Evolutionary conservation across 1,284 basidiomycete genomes (phyloP).

Genomic region (Trametes polyzona): DNA sequence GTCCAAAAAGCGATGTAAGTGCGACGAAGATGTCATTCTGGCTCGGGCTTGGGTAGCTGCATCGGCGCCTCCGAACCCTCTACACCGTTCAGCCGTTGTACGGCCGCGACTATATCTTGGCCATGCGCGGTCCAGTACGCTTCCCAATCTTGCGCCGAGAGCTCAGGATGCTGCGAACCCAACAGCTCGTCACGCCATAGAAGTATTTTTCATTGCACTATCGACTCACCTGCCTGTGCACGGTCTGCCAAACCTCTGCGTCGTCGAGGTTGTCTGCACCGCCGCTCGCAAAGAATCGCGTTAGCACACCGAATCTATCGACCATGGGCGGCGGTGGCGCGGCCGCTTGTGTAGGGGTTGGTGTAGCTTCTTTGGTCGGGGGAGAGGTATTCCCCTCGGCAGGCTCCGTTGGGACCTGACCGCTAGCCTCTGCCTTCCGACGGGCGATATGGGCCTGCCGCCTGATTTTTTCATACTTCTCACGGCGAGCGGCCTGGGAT

Average conservation of each 20-base stretch:
- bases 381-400: neutral
- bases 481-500: neutral
- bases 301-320: slow-evolving; percentile 51
- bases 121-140: slow-evolving; percentile 55
- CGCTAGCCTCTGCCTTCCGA: slow-evolving; percentile 35
- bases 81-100: slow-evolving; percentile 15
- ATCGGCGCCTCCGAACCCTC: slow-evolving; percentile 1
- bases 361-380: neutral
- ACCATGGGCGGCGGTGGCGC: neutral
- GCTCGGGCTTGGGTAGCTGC: slow-evolving; percentile 10
- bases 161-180: slow-evolving; percentile 47
- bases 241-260: slow-evolving; percentile 49
- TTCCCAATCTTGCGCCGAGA: slow-evolving; percentile 54
- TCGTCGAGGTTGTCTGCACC: slow-evolving; percentile 50
- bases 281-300: slow-evolving; percentile 53
- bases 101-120: slow-evolving; percentile 41
- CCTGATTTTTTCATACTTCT: slow-evolving; percentile 5
- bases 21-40: neutral
- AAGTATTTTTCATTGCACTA: neutral
- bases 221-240: slow-evolving; percentile 32
- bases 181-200: neutral
- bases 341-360: neutral
- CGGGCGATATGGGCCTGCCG: slow-evolving; percentile 42
- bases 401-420: neutral
- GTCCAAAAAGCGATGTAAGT: neutral